Percentiles rank a stretch among this genome's conserved stretches.
Evolutionary conservation across 2,329 filamentous ascomycete species (phyloP).

Genomic region (Albophoma yamanashiensis): DNA sequence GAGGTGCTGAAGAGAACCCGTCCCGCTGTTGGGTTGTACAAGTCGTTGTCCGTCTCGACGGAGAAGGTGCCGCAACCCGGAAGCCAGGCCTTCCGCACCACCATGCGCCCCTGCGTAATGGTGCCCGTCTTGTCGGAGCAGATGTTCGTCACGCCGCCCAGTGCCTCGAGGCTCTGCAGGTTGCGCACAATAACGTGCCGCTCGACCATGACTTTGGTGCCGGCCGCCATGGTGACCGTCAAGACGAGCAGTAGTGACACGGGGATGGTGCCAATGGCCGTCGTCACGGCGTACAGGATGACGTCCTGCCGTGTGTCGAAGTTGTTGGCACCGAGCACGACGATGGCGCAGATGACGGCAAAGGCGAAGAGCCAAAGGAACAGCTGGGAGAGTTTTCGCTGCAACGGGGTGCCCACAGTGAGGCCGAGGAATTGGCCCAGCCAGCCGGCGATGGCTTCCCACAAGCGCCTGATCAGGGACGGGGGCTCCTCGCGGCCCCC

Average conservation of each 20-base stretch:
- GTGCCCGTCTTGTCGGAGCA: slow-evolving; percentile 50
- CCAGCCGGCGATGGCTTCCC: slow-evolving; percentile 25
- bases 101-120: slow-evolving; percentile 41
- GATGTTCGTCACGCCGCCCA: slow-evolving; percentile 45
- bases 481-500: slow-evolving; percentile 28
- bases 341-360: slow-evolving; percentile 34
- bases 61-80: slow-evolving; percentile 35
- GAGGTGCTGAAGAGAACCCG: slow-evolving; percentile 27
- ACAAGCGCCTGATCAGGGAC: slow-evolving; percentile 29
- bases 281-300: slow-evolving; percentile 33
- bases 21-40: slow-evolving; percentile 45
- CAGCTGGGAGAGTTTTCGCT: slow-evolving; percentile 59
- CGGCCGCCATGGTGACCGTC: slow-evolving; percentile 50
- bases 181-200: slow-evolving; percentile 42
- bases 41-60: slow-evolving; percentile 39
- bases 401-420: slow-evolving; percentile 53
- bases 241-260: slow-evolving; percentile 39
- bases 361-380: slow-evolving; percentile 56
- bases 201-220: slow-evolving; percentile 41
- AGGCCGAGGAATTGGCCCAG: slow-evolving; percentile 38
- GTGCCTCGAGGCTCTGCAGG: slow-evolving; percentile 38
- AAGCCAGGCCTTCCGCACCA: slow-evolving; percentile 41
- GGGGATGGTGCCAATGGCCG: slow-evolving; percentile 38
- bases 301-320: slow-evolving; percentile 27
- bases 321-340: slow-evolving; percentile 31